These are phyloP conservation scores for Sedum album DNA, from an alignment of 164 flowering plant genomes.

Conservation along the genomic window DNA sequence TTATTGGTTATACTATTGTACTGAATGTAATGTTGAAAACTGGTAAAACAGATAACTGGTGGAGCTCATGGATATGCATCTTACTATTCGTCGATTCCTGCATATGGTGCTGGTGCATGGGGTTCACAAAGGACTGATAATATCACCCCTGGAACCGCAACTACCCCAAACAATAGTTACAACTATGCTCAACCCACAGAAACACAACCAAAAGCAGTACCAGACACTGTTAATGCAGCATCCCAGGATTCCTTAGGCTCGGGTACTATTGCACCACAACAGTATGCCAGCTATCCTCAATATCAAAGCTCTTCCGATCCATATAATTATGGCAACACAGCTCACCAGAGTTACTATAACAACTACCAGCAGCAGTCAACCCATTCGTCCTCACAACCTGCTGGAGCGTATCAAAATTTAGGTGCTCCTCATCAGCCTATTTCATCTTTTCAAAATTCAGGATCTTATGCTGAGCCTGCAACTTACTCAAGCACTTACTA, in stretches of 20 bases:
- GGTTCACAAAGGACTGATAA: slow-evolving; percentile 32
- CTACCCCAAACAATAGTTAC: slow-evolving; percentile 32
- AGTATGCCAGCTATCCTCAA: slow-evolving; percentile 44
- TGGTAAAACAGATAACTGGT: slow-evolving; percentile 37
- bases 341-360: slow-evolving; percentile 57
- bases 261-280: slow-evolving; percentile 47
- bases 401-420: slow-evolving; percentile 84
- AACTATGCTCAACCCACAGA: slow-evolving; percentile 42
- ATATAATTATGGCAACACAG: slow-evolving; percentile 56
- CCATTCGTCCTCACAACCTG: slow-evolving; percentile 64
- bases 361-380: slow-evolving; percentile 69
- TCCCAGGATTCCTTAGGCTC: slow-evolving; percentile 39
- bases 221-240: slow-evolving; percentile 32
- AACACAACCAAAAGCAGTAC: slow-evolving; percentile 30
- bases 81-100: slow-evolving; percentile 31
- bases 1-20: background rate
- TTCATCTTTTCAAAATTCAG: slow-evolving; percentile 97
- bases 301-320: slow-evolving; percentile 56
- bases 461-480: slow-evolving; percentile 93
- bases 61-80: slow-evolving; percentile 39
- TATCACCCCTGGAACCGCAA: slow-evolving; percentile 38
- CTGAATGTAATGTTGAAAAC: background rate
- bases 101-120: slow-evolving; percentile 43
- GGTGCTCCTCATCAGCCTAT: slow-evolving; percentile 99
- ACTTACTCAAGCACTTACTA: slow-evolving; percentile 97